Evolutionary conservation across 495 filamentous ascomycete species (phyloP).

Genomic region (Aspergillus sclerotioniger): DNA sequence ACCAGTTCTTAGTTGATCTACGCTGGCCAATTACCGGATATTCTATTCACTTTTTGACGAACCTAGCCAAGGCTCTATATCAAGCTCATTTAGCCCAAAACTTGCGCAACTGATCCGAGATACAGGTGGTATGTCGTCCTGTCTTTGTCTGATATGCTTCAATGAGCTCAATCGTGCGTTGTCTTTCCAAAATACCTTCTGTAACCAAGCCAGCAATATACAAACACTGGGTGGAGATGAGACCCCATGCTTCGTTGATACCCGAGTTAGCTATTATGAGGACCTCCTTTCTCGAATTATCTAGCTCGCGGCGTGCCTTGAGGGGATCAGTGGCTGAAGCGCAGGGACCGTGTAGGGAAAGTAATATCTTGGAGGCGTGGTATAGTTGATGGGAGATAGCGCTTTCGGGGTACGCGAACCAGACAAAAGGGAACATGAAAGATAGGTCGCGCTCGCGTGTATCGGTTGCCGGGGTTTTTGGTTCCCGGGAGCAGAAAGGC

Average conservation of each 20-base stretch:
- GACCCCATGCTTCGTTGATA: constrained; percentile 2
- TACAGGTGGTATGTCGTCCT: not conserved
- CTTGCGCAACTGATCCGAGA: not conserved
- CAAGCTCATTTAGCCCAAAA: not conserved
- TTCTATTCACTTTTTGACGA: too few relatives aligned
- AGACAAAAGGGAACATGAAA: not conserved
- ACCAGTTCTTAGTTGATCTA: too few relatives aligned
- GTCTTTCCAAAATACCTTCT: constrained; percentile 5
- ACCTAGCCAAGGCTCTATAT: too few relatives aligned
- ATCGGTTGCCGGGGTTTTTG: not conserved
- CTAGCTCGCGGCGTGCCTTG: not conserved
- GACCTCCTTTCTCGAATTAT: constrained; percentile 2
- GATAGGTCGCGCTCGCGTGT: too few relatives aligned
- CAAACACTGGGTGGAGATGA: constrained; percentile 8
- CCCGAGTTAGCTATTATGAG: constrained; percentile 7
- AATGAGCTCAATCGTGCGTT: constrained; percentile 6
- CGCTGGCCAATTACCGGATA: too few relatives aligned
- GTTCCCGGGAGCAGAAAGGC: not conserved
- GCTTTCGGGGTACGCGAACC: constrained; percentile 10
- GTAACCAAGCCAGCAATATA: constrained; percentile 7
- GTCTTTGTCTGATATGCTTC: constrained; percentile 5
- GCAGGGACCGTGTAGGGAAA: not conserved
- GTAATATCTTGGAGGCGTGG: constrained; percentile 14
- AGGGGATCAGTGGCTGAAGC: not conserved
- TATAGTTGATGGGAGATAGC: constrained; percentile 8